Percentiles rank a stretch among this genome's conserved stretches.
These are phyloP conservation scores for Persicaria tinctoria DNA, from an alignment of 148 eudicot species.

Conservation along the genomic window DNA sequence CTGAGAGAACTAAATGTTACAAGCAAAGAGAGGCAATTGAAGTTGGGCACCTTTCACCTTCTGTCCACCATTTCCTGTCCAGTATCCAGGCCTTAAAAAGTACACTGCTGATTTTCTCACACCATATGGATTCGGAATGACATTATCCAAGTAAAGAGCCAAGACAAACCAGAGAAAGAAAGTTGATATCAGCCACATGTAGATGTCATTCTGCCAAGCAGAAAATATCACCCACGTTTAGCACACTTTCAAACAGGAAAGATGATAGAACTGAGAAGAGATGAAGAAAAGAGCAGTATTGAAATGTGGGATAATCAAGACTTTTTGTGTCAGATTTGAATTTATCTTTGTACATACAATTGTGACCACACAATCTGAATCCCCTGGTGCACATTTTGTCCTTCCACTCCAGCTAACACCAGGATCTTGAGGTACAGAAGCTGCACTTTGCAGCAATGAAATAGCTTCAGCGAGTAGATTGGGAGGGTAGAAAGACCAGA, in stretches of 20 bases:
- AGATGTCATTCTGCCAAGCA: conserved; percentile 51
- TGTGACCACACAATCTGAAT: conserved; percentile 58
- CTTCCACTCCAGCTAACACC: conserved; percentile 80
- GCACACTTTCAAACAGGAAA: neutral
- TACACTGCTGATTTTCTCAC: conserved; percentile 69
- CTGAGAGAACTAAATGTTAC: neutral
- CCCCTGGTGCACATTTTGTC: conserved; percentile 59
- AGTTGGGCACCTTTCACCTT: conserved; percentile 43
- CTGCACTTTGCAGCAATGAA: conserved; percentile 67
- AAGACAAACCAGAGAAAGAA: conserved; percentile 54
- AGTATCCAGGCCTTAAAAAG: conserved; percentile 71
- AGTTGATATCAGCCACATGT: conserved; percentile 45
- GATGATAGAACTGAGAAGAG: neutral
- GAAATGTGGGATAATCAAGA: neutral
- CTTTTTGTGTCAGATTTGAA: neutral
- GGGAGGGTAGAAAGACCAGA: conserved; percentile 91
- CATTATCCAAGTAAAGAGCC: conserved; percentile 91
- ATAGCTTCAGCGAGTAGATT: conserved; percentile 69
- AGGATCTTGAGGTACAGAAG: conserved; percentile 37
- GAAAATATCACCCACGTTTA: neutral
- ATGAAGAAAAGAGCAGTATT: neutral
- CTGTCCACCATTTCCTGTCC: conserved; percentile 78
- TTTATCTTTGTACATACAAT: conserved; percentile 32
- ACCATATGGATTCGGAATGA: conserved; percentile 74
- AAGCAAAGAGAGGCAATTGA: neutral